phyloP scores from a whole-genome alignment of 1,139 yeast genomes.

The Zygosaccharomyces pseudobailii region DNA sequence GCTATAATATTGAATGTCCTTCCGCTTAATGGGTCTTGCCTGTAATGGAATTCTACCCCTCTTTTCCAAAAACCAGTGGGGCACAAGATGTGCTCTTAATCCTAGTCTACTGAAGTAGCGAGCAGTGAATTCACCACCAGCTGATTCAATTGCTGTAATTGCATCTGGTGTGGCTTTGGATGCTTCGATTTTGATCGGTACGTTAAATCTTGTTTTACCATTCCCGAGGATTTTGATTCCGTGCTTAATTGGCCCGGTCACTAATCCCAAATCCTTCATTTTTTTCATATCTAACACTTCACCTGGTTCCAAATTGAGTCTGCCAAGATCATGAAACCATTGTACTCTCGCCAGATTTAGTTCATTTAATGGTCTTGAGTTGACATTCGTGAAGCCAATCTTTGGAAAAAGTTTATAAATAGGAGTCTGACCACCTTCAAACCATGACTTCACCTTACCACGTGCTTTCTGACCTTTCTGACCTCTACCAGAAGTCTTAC shows the following conservation, averaged over 20 bases:
- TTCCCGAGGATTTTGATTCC: slow-evolving; percentile 81
- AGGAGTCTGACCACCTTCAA: slow-evolving; percentile 99
- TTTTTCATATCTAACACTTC: slow-evolving; percentile 62
- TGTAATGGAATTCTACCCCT: slow-evolving; percentile 78
- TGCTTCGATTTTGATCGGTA: slow-evolving; percentile 73
- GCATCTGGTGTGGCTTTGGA: slow-evolving; percentile 75
- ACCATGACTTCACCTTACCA: slow-evolving; percentile 84
- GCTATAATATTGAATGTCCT: slow-evolving; percentile 76
- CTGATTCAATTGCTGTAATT: slow-evolving; percentile 61
- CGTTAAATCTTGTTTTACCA: slow-evolving; percentile 52
- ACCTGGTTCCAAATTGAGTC: slow-evolving; percentile 57
- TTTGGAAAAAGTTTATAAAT: slow-evolving; percentile 85
- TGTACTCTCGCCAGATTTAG: slow-evolving; percentile 57
- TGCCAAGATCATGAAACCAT: slow-evolving; percentile 61
- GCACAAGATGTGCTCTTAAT: slow-evolving; percentile 70
- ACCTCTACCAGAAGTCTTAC: slow-evolving; percentile 97
- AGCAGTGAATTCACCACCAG: slow-evolving; percentile 71
- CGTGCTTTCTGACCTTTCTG: slow-evolving; percentile 99
- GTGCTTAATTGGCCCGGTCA: slow-evolving; percentile 65
- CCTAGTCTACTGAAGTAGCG: slow-evolving; percentile 64
- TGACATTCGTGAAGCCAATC: slow-evolving; percentile 71
- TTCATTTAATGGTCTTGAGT: slow-evolving; percentile 46
- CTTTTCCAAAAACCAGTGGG: slow-evolving; percentile 60
- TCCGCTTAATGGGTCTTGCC: slow-evolving; percentile 81
- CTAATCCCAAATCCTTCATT: slow-evolving; percentile 62